Conservation (phyloP, 2,329 filamentous ascomycete genomes). For the Pezicula carpinea region DNA sequence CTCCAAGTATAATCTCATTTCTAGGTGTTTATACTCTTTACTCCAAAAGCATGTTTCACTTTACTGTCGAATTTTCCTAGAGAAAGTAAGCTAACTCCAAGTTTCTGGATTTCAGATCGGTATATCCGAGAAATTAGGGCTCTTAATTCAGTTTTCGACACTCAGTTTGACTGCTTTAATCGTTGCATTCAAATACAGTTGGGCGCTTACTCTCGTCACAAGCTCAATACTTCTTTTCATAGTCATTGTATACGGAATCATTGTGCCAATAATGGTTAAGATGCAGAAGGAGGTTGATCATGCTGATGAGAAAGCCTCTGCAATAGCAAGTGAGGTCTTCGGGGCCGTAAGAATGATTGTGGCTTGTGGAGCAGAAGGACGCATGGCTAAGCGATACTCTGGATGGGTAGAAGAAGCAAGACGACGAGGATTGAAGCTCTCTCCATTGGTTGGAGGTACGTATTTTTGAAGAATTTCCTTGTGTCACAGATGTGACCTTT, state of each 20-base stretch:
- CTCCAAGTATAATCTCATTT: no score
- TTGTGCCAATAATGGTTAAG: constrained; percentile 53
- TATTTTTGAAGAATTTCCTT: no score
- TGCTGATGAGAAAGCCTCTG: constrained; percentile 52
- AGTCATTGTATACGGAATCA: constrained; percentile 38
- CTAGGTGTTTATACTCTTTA: no score
- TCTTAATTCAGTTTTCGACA: constrained; percentile 45
- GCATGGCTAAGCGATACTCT: constrained; percentile 48
- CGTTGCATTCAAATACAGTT: constrained; percentile 51
- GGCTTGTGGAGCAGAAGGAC: constrained; percentile 56
- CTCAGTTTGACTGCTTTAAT: constrained; percentile 55
- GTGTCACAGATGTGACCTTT: no score
- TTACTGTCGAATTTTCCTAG: no score
- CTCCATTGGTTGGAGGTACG: constrained; percentile 41
- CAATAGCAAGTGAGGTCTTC: constrained; percentile 58
- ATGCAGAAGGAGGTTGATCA: constrained; percentile 38
- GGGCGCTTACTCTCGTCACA: constrained; percentile 53
- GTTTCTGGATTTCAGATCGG: no score
- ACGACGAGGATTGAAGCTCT: constrained; percentile 41
- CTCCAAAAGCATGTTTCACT: no score
- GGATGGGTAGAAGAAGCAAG: constrained; percentile 51
- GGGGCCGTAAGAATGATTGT: constrained; percentile 56
- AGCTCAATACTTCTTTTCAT: constrained; percentile 53
- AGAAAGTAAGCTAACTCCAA: no score
- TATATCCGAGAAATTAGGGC: constrained; percentile 55